Evolutionary conservation across 139 green algal species (phyloP).

Genomic region (Desmodesmus armatus): DNA sequence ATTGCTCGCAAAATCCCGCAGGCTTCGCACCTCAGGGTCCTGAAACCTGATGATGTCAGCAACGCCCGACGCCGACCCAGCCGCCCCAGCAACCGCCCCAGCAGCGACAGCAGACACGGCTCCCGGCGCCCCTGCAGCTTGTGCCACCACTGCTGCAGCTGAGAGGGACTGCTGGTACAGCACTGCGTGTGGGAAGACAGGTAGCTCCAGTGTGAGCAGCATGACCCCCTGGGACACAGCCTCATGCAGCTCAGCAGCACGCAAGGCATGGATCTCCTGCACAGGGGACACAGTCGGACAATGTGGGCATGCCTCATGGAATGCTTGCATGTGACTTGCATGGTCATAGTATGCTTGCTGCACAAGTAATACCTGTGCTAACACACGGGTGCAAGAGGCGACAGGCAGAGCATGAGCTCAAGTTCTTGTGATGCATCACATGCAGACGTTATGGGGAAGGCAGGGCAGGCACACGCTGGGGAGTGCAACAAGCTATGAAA

Average conservation of each 20-base stretch:
- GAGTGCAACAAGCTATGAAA: no score
- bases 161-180: constrained; percentile 79
- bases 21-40: constrained; percentile 73
- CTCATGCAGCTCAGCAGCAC: constrained; percentile 31
- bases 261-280: constrained; percentile 38
- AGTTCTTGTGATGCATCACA: background rate
- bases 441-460: no score
- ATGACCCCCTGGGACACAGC: constrained; percentile 37
- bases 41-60: constrained; percentile 58
- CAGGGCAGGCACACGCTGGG: no score
- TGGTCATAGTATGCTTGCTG: no score
- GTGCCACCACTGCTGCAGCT: constrained; percentile 40
- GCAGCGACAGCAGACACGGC: background rate
- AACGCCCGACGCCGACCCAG: constrained; percentile 16
- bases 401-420: no score
- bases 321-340: no score
- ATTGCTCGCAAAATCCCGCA: no score
- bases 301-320: no score
- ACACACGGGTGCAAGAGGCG: no score
- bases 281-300: no score
- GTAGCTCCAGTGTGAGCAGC: constrained; percentile 81
- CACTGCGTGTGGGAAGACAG: constrained; percentile 86
- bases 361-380: no score
- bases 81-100: background rate
- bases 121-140: background rate